phyloP scores from a whole-genome alignment of 2,329 filamentous ascomycete genomes.

The Fusarium beomiforme region DNA sequence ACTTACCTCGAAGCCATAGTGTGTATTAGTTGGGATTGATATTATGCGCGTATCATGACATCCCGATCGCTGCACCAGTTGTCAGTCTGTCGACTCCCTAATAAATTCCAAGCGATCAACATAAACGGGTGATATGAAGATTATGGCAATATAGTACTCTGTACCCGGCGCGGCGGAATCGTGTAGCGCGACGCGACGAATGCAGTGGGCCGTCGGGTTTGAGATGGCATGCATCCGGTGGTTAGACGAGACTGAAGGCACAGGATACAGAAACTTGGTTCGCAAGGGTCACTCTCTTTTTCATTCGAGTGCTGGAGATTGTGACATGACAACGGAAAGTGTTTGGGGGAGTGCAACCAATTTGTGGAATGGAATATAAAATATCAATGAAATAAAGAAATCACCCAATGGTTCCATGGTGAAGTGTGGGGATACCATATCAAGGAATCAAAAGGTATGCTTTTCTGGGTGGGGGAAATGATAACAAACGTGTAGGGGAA shows the following conservation, averaged over 20 bases:
- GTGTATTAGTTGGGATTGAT: constrained; percentile 45
- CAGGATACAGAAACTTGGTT: constrained; percentile 7
- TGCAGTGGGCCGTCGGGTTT: constrained; percentile 38
- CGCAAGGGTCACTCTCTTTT: constrained; percentile 18
- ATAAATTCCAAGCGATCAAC: constrained; percentile 2
- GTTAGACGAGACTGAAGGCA: constrained; percentile 1
- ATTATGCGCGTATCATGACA: constrained; percentile 43
- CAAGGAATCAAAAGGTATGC: constrained; percentile 24
- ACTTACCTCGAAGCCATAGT: constrained; percentile 68
- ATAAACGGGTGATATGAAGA: constrained; percentile 11
- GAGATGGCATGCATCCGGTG: constrained; percentile 42
- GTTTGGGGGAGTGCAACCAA: constrained; percentile 7
- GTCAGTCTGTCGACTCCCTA: constrained; percentile 23
- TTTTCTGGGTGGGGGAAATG: constrained; percentile 7
- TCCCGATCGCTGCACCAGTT: constrained; percentile 34
- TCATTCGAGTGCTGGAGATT: constrained; percentile 2
- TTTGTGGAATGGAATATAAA: constrained; percentile 13
- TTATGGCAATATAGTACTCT: constrained; percentile 31
- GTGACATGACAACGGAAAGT: background rate
- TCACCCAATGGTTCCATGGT: constrained; percentile 25
- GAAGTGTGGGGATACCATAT: constrained; percentile 24
- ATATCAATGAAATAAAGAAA: constrained; percentile 4
- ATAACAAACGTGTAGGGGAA: constrained; percentile 4
- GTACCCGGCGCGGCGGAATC: constrained; percentile 38
- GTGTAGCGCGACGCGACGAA: constrained; percentile 45